Base-by-base conservation (phyloP, 371 early-diverging fungal genomes). In the Apophysomyces sp. region DNA sequence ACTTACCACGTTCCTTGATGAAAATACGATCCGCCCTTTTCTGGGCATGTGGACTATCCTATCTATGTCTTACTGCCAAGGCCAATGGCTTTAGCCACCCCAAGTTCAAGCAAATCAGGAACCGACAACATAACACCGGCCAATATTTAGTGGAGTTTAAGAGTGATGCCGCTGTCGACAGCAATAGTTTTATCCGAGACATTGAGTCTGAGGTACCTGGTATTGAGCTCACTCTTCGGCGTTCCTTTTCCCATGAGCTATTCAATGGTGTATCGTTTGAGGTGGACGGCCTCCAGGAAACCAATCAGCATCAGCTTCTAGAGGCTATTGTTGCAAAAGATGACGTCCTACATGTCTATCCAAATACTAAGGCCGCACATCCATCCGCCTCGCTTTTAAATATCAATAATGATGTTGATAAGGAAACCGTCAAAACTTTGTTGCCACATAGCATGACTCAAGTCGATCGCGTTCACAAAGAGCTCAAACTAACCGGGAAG, bases 401-500 rank as follows among this genome's bases (percentile, higher is more conserved):
- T 6, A 21, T 44, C 8, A 8, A 44, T 21, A 8, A 44, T 3
- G 3, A 44, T 3, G 49, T 44, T 9, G 4, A 16, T 3, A 0
- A n/a, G 24, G 49, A 44, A 8, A 44, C 21, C 6, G 49, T 44
- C 26, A 16, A 21, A 11, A 21, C 49, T 44, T 21, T 37, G 21
- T 16, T 57, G 52, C 21, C 55, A 54, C 27, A 63, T 18, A 11
- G 32, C 12, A 9, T 74, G 12, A 62, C 74, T n/a, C 68, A 68
- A 32, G 62, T 70, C 3, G 58, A 67, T n/a, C 61, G 61, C 9
- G 68, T 74, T 1, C 70, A 70, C 27, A 24, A 21, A 11, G 58
- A 65, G 24, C 60, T 70, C 1, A 57, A 65, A 11, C 13, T 67
- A n/a, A 82, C 73, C n/a, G 91, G 90, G n/a, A 74, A 73, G 49